Percentiles rank a stretch among this genome's conserved stretches.
Conservation (phyloP, 1,284 basidiomycete species). For the Cerrena zonata region DNA sequence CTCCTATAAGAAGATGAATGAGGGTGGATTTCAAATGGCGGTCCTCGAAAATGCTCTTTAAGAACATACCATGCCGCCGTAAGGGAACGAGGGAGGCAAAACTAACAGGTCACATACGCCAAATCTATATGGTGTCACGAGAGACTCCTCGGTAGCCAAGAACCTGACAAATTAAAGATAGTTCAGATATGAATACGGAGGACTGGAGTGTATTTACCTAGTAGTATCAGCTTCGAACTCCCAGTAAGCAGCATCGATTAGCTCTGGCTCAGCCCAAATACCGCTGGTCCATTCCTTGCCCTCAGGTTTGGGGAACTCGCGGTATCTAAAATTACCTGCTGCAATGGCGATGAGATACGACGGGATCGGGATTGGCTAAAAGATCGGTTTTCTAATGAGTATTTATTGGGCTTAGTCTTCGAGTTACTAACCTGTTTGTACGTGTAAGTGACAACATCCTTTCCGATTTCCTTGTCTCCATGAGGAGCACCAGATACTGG, state of each 20-base stretch:
- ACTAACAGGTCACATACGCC: constrained; percentile 89
- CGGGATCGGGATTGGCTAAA: constrained; percentile 76
- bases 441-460: constrained; percentile 58
- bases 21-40: too few relatives aligned
- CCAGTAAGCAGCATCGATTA: constrained; percentile 76
- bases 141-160: constrained; percentile 68
- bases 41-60: too few relatives aligned
- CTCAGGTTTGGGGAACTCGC: constrained; percentile 51
- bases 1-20: too few relatives aligned
- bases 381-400: neutral
- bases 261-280: constrained; percentile 84
- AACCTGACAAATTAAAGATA: constrained; percentile 57
- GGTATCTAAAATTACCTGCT: constrained; percentile 76
- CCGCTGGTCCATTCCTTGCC: constrained; percentile 76
- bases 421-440: constrained; percentile 58
- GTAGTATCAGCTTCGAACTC: constrained; percentile 85
- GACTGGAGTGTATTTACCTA: constrained; percentile 37
- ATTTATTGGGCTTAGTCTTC: too few relatives aligned
- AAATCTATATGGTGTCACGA: constrained; percentile 77
- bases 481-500: constrained; percentile 61
- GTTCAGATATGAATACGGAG: neutral
- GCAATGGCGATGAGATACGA: constrained; percentile 87
- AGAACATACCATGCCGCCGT: constrained; percentile 87
- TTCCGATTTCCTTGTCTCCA: constrained; percentile 64
- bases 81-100: constrained; percentile 92